A percentile compares a stretch with the other conserved stretches of the same genome.
Evolutionary conservation across 768 basidiomycete genomes (phyloP).

Genomic region (Terana coerulea): DNA sequence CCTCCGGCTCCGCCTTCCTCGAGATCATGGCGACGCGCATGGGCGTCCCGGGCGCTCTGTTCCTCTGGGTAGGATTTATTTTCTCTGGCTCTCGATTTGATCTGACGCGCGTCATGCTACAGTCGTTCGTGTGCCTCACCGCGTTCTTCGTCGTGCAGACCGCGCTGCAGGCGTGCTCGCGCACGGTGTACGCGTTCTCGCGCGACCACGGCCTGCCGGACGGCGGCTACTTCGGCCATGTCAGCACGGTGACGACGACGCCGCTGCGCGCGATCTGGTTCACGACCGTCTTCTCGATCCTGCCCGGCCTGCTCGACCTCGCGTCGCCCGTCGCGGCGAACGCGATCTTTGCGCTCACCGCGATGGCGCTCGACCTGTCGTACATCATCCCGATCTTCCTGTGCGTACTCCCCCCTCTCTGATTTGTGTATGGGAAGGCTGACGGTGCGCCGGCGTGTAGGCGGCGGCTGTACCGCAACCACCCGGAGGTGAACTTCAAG

Average conservation of each 20-base stretch:
- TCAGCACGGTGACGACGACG: conserved; percentile 59
- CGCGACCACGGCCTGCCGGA: conserved; percentile 80
- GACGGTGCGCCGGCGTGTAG: conserved; percentile 23
- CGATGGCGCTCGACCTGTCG: conserved; percentile 72
- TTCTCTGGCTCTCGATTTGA: not conserved
- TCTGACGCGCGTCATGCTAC: not conserved
- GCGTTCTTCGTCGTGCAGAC: conserved; percentile 84
- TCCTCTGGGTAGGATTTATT: conserved; percentile 60
- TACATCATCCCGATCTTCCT: conserved; percentile 83
- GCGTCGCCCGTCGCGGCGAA: conserved; percentile 74
- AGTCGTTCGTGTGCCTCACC: conserved; percentile 76
- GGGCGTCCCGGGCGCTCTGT: conserved; percentile 71
- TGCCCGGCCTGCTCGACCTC: conserved; percentile 72
- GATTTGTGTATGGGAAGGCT: too few species aligned
- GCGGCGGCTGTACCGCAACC: conserved; percentile 61
- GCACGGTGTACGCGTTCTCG: conserved; percentile 81
- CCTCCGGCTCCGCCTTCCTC: conserved; percentile 73
- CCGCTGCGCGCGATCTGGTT: conserved; percentile 78
- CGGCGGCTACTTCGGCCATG: conserved; percentile 69
- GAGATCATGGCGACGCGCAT: conserved; percentile 77
- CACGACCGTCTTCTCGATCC: conserved; percentile 59
- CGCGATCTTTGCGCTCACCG: conserved; percentile 79
- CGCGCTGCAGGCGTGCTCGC: conserved; percentile 76
- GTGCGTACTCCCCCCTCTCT: too few species aligned
- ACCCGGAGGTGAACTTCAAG: conserved; percentile 80